Base-by-base conservation (phyloP, 331 rosid species). In the Cydonia oblonga region DNA sequence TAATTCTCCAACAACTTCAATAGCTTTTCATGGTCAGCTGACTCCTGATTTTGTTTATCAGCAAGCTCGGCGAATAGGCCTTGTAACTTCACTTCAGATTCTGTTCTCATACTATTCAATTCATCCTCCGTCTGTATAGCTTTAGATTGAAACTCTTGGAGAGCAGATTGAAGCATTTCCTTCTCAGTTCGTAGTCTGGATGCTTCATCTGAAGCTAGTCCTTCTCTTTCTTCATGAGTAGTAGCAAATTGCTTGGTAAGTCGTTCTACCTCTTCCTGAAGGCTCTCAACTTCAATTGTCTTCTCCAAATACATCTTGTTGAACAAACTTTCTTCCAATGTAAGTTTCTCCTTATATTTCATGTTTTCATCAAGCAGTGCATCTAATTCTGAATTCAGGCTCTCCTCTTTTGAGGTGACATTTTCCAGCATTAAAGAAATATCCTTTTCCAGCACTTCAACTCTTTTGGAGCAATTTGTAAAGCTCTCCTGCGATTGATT, bases 251-350 rank as follows among this genome's bases (percentile, higher is more conserved):
- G 76, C 84, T 76, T 59, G 73, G 76, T 78, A 58, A 89, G 87
- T 56, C 72, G 82, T 60, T 83, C 88, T 38, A 87, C 74, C 74
- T 85, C 90, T 75, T 74, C 79, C 82, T 86, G 82, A 62, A 93
- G 96, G 75, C 80, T 87, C 81, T 81, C 81, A 75, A 75, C 87
- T 84, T 87, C 95, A 29, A 49, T 83, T 28, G 57, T 72, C 85
- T 85, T 90, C 86, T 90, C 90, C 79, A 72, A 63, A 23, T 85
- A 85, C 82, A 81, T 69, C 85, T 86, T 81, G 80, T 79, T 81
- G 75, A 81, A 84, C 80, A 89, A 82, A 81, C 72, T 78, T 64
- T 82, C 84, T 67, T 67, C 84, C 79, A 65, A 29, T 6, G 33
- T 35, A 25, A 79, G 38, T 35, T 84, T 84, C 85, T 84, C 86